Evolutionary conservation across 306 rosid species (phyloP), one percentile per base, ranked within the genome.

Genomic region (Lithocarpus polystachyus): DNA sequence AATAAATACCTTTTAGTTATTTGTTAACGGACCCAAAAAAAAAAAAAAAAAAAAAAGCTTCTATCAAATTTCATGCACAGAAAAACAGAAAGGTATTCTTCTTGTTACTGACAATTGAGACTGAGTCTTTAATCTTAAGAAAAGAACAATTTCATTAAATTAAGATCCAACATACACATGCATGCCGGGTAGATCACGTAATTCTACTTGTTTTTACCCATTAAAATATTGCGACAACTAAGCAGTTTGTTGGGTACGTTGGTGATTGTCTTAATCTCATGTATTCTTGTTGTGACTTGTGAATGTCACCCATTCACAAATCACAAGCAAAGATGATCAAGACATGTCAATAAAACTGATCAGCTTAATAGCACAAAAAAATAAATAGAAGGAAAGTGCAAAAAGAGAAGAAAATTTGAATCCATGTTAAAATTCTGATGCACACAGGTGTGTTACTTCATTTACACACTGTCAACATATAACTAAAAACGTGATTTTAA

Each of bases 181-280:
- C 20, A 69, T 48, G 82, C 77, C 74, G 76, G 82, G 79, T 28
- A 48, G 40, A 70, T 68, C 72, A 61, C 77, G 77, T 40, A 65
- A 60, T 74, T 73, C 18, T 23, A 24, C 20, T 79, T 60, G 61
- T 51, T 60, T 19, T 59, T 59, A 48, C 53, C 57, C 71, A 17
- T 54, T 40, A 81, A 79, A 70, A 67, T 62, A 43, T 65, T 60
- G 75, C 13, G 52, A 33, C 53, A 56, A 68, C 13, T 57, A 52
- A 79, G 82, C 45, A 79, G 74, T 75, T 80, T 80, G 77, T 76
- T 84, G 85, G 60, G 79, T 53, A 85, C 82, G 85, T 80, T 78
- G 61, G 76, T 85, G 87, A 76, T 76, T 79, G 22, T 81, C 79
- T 75, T 82, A 61, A 68, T 82, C 56, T 62, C 43, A 7, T 81